phyloP scores from a whole-genome alignment of 345 rosid species.

The Camelina neglecta region DNA sequence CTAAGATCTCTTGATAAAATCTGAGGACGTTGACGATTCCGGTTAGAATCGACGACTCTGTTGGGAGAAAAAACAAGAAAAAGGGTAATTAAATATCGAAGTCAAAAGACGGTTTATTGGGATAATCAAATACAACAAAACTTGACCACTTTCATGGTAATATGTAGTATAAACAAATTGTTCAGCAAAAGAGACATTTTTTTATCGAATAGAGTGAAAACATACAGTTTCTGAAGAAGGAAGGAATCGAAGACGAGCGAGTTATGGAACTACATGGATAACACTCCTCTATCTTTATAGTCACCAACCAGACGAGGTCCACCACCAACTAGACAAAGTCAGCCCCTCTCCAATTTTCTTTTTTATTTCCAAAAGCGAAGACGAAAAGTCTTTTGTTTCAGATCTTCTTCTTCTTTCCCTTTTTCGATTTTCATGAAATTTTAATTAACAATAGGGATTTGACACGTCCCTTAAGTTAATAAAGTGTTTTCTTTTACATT shows the following conservation, averaged over 20 bases:
- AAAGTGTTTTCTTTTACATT: background rate
- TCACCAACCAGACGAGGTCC: constrained; percentile 10
- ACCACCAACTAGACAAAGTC: constrained; percentile 1
- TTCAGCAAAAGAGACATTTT: background rate
- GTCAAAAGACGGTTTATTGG: background rate
- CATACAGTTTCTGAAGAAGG: background rate
- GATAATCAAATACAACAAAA: constrained; percentile 8
- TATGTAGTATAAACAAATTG: background rate
- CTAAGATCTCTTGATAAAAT: background rate
- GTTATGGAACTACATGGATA: background rate
- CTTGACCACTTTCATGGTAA: background rate
- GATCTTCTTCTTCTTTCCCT: background rate
- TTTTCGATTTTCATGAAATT: background rate
- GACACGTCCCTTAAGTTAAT: background rate
- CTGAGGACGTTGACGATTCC: background rate
- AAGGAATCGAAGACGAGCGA: background rate
- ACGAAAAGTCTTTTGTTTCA: constrained; percentile 3
- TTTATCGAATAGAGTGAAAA: no score
- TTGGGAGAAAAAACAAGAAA: background rate
- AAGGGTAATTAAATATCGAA: background rate
- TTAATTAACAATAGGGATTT: background rate
- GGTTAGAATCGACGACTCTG: constrained; percentile 9
- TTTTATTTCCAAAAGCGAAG: background rate
- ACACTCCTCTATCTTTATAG: constrained; percentile 24
- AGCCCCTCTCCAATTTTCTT: constrained; percentile 1